Evolutionary conservation across 768 basidiomycete genomes (phyloP), one percentile per base, ranked within the genome.

Genomic region (Mycena belliarum): DNA sequence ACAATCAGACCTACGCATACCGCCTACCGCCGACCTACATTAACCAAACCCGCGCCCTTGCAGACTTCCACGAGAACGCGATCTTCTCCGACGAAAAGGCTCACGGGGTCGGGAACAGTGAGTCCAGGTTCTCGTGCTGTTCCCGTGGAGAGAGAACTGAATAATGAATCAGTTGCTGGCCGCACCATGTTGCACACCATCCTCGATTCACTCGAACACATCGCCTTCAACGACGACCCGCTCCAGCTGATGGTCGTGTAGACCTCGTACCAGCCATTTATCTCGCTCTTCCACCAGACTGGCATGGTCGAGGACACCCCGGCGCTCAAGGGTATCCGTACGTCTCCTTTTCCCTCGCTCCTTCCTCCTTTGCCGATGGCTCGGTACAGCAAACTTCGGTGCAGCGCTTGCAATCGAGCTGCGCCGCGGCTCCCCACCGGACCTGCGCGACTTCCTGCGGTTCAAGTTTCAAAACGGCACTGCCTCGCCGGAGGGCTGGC

Each of bases 381-480:
- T 33, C 21, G 25, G n/a, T 37, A 40, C 52, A 92, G 91, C 90
- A 65, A 78, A 91, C 72, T 91, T 77, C 64, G 83, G 84, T 8
- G 85, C 88, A 59, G 88, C 89, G 46, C 69, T 92, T 48, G 87
- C 83, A 55, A 86, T 93, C 61, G 91, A 93, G 76, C 82, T 93
- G 64, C 86, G 86, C 70, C 84, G 86, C 44, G 87, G 88, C 50
- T 82, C 83, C 52, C 83, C 87, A 44, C 88, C 88, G 14, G 89
- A 91, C 66, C 77, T 83, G 69, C 86, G 89, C 61, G 87, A 89
- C 76, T 92, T 91, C 76, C 73, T 93, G 69, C 87, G 89, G 69
- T 81, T 93, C 82, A 86, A 82, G 72, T 91, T 92, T 82, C 88
- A 83, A 82, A 93, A 93, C 73, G 91, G 91, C 47, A 90, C 91